Percentiles rank a stretch among this genome's conserved stretches.
Conservation (phyloP, 148 eudicot species). For the Arctostaphylos glauca region DNA sequence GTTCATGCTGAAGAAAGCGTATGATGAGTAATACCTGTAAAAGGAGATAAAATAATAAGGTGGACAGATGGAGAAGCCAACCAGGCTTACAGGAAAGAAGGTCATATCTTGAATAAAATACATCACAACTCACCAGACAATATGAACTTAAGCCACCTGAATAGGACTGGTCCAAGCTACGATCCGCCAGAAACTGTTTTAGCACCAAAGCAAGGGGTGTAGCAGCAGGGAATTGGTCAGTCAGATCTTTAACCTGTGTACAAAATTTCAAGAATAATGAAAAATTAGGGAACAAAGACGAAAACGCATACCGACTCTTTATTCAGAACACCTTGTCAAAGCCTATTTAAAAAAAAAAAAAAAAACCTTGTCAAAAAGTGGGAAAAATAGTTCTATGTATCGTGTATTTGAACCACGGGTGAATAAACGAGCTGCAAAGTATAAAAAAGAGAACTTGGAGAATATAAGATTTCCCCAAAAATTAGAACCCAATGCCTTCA, state of each 20-base stretch:
- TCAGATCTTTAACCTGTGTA: constrained; percentile 78
- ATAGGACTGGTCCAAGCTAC: constrained; percentile 92
- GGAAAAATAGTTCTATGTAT: too few species aligned
- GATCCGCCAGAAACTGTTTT: constrained; percentile 93
- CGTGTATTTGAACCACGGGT: not conserved
- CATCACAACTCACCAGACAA: constrained; percentile 64
- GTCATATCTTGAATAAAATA: not conserved
- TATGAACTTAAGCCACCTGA: constrained; percentile 99
- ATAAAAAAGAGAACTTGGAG: not conserved
- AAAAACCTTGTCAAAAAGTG: too few species aligned
- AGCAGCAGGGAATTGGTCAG: constrained; percentile 90
- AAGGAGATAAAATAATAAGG: constrained; percentile 9
- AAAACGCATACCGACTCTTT: not conserved
- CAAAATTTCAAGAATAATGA: constrained; percentile 2
- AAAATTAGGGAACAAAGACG: constrained; percentile 12
- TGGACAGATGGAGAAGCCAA: not conserved
- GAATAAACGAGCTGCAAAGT: not conserved
- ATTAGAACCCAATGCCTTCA: not conserved
- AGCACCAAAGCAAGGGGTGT: constrained; percentile 91
- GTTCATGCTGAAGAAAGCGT: constrained; percentile 98
- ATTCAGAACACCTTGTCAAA: not conserved
- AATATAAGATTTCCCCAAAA: not conserved
- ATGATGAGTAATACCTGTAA: constrained; percentile 76
- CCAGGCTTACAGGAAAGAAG: not conserved
- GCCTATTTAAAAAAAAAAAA: too few species aligned